Conservation (phyloP, 2,329 filamentous ascomycete species). For the Furcasterigmium furcatum region DNA sequence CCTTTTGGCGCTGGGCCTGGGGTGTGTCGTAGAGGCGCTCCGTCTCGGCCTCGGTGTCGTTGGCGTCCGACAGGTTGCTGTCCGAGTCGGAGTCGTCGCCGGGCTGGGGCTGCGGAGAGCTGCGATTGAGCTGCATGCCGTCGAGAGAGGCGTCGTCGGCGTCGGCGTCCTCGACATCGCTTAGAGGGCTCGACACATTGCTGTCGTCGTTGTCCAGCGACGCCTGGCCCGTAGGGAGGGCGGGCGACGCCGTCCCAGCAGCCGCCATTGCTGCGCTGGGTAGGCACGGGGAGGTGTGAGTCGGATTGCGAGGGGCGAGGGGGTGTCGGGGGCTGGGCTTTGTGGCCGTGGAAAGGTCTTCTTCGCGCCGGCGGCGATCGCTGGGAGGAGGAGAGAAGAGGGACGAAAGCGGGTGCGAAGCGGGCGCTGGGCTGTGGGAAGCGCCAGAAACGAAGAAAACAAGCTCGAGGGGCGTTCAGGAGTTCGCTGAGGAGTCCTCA, state of each 20-base stretch:
- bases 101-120: neutral
- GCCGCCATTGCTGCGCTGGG: slow-evolving; percentile 42
- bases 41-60: slow-evolving; percentile 85
- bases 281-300: neutral
- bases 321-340: slow-evolving; percentile 10
- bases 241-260: slow-evolving; percentile 45
- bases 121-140: slow-evolving; percentile 43
- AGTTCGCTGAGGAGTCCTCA: too few relatives aligned
- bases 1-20: slow-evolving; percentile 58
- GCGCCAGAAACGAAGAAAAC: neutral
- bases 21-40: slow-evolving; percentile 91
- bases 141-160: slow-evolving; percentile 67
- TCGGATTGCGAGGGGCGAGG: slow-evolving; percentile 2
- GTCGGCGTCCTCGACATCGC: slow-evolving; percentile 83
- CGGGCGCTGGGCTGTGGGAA: neutral
- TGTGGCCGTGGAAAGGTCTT: slow-evolving; percentile 5
- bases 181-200: slow-evolving; percentile 84
- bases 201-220: slow-evolving; percentile 58
- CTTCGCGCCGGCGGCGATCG: neutral
- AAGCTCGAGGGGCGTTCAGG: neutral
- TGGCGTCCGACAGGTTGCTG: slow-evolving; percentile 56
- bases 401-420: neutral
- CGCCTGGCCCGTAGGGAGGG: slow-evolving; percentile 43
- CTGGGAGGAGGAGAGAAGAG: neutral
- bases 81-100: slow-evolving; percentile 37